phyloP scores from a whole-genome alignment of 2,329 filamentous ascomycete species.

The Aspergillus nomiae region DNA sequence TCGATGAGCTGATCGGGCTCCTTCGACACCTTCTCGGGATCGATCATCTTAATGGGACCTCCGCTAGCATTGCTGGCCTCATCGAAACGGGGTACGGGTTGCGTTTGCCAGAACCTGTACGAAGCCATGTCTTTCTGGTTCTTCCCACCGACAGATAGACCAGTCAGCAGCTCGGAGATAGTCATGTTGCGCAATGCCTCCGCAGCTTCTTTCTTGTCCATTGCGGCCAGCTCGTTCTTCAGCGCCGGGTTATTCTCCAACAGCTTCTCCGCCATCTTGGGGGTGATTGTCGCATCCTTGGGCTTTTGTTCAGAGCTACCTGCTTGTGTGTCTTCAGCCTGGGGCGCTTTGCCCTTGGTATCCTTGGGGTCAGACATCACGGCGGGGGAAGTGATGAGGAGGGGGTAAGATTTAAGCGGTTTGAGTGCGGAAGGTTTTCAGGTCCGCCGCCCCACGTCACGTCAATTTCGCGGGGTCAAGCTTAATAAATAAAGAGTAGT shows the following conservation, averaged over 20 bases:
- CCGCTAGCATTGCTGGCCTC: slow-evolving; percentile 65
- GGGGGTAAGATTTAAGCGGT: slow-evolving; percentile 20
- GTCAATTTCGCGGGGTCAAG: not conserved
- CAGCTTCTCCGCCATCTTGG: slow-evolving; percentile 42
- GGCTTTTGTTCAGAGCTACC: slow-evolving; percentile 23
- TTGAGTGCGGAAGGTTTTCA: slow-evolving; percentile 24
- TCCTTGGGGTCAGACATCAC: slow-evolving; percentile 33
- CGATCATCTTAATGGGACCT: slow-evolving; percentile 80
- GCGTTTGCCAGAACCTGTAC: slow-evolving; percentile 99
- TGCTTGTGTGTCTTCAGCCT: slow-evolving; percentile 4
- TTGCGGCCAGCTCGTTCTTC: slow-evolving; percentile 70
- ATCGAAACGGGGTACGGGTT: slow-evolving; percentile 84
- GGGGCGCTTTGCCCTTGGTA: slow-evolving; percentile 12
- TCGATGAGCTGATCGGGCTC: slow-evolving; percentile 73
- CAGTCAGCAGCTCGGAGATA: slow-evolving; percentile 51
- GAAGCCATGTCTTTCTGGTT: slow-evolving; percentile 95
- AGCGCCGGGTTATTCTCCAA: slow-evolving; percentile 62
- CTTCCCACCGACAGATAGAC: slow-evolving; percentile 72
- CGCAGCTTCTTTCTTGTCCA: slow-evolving; percentile 62
- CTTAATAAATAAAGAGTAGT: not conserved
- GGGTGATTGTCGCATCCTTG: slow-evolving; percentile 33
- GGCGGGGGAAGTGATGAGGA: slow-evolving; percentile 12
- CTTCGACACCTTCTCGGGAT: slow-evolving; percentile 75
- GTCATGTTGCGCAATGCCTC: slow-evolving; percentile 54
- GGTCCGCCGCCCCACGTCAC: slow-evolving; percentile 30